Evolutionary conservation across 2,329 filamentous ascomycete species (phyloP), one percentile per base, ranked within the genome.

Genomic region (Colletotrichum kahawae): DNA sequence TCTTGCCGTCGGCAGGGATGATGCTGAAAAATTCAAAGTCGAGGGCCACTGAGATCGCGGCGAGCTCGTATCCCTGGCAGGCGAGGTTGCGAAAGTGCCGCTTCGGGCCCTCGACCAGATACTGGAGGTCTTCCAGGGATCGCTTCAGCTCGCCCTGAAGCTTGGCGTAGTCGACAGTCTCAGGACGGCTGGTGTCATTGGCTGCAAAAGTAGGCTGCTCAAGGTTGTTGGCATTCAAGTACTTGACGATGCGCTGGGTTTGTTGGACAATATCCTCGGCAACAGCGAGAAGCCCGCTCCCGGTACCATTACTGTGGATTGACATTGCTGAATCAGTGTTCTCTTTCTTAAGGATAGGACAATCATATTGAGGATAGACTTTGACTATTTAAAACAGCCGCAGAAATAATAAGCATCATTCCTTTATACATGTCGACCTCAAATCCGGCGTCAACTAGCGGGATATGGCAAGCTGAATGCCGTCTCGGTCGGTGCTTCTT

Each of bases 11-110:
- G 3, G 38, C 31, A 1, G 78, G 79, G 4, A 82, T 77, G 0
- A 80, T 21, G 3, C 38, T 62, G 71, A 82, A 82, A 56, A 82
- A 80, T 4, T 78, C 36, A 56, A 81, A 81, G 6, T 81, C 77
- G 3, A 81, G 70, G 5, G 78, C 80, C 4, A 81, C 69, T 48
- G 81, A 78, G 21, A 78, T 56, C 21, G 78, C 80, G 24, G 74
- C 79, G 1, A 81, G 54, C 7, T 81, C 79, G 54, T 79, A 77
- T 18, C 73, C 68, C 7, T 14, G 27, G 1, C 62, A 60, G 9
- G 21, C 24, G 21, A 75, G 71, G 1, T 31, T 48, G 7, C 75
- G 66, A 4, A 73, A 33, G 33, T n/a, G 75, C 13, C 10, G 8
- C 18, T 48, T 57, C 6, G 74, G 77, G 14, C 77, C 77, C 12